Evolutionary conservation across 129 eudicot species (phyloP).

Genomic region (Escallonia herrerae): DNA sequence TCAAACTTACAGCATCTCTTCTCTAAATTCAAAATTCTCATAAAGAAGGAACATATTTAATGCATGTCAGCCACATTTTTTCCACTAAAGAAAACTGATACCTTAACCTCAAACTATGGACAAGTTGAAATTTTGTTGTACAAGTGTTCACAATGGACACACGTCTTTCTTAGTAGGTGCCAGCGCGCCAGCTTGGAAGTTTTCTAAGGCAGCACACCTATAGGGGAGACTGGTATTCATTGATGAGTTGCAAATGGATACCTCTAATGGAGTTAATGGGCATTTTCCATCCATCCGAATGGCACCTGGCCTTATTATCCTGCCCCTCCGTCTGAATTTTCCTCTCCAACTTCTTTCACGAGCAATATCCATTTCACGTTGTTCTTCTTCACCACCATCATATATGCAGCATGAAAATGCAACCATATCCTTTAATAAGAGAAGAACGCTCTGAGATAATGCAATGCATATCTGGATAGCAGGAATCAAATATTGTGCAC

Average conservation of each 20-base stretch:
- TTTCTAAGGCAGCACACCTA: neutral
- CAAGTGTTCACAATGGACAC: no score
- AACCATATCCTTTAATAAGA: slow-evolving; percentile 83
- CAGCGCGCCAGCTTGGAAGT: no score
- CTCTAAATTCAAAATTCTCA: no score
- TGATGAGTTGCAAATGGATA: slow-evolving; percentile 14
- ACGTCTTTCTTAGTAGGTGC: no score
- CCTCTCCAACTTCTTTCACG: slow-evolving; percentile 99
- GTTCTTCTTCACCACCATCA: slow-evolving; percentile 99
- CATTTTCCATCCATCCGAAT: slow-evolving; percentile 95
- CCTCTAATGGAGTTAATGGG: slow-evolving; percentile 97
- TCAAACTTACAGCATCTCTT: no score
- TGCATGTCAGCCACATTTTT: no score
- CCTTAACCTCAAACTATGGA: no score
- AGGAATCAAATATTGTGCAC: neutral
- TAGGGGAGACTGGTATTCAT: neutral
- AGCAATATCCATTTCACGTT: slow-evolving; percentile 94
- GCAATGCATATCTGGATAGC: neutral
- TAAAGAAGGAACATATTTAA: no score
- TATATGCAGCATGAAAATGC: slow-evolving; percentile 97
- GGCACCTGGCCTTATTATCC: slow-evolving; percentile 90
- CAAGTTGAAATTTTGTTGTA: no score
- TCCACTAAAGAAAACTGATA: no score
- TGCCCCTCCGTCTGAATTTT: slow-evolving; percentile 80
- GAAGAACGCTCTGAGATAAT: neutral